Percentiles rank a stretch among this genome's conserved stretches.
These are phyloP conservation scores for Escovopsis weberi DNA, from an alignment of 2,329 filamentous ascomycete species.

Conservation along the genomic window DNA sequence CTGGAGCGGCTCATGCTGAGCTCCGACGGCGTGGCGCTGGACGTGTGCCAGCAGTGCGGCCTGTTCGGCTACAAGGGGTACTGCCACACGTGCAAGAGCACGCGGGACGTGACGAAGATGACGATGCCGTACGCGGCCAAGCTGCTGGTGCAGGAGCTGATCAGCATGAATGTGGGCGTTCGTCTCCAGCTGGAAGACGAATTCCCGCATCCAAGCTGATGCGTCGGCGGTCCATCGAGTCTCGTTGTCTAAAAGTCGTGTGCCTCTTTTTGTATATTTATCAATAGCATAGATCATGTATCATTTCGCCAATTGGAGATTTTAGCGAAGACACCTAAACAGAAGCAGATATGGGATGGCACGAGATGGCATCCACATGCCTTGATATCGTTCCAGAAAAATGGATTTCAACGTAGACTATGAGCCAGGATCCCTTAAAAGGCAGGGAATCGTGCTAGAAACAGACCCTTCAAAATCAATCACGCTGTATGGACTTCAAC, in stretches of 20 bases:
- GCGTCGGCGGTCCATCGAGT: too few species aligned
- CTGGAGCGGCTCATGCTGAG: slow-evolving; percentile 90
- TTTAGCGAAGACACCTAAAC: too few species aligned
- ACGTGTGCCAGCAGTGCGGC: slow-evolving; percentile 87
- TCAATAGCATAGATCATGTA: neutral
- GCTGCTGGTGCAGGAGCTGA: slow-evolving; percentile 84
- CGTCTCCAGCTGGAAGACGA: slow-evolving; percentile 83
- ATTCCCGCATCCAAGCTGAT: slow-evolving; percentile 53
- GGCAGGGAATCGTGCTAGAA: too few species aligned
- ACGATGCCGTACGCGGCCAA: slow-evolving; percentile 97
- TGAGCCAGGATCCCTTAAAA: too few species aligned
- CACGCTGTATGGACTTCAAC: slow-evolving; percentile 21
- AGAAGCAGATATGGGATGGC: too few species aligned
- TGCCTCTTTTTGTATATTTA: neutral
- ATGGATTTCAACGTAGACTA: too few species aligned
- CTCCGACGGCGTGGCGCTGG: slow-evolving; percentile 78
- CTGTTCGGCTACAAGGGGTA: slow-evolving; percentile 92
- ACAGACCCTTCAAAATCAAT: too few species aligned
- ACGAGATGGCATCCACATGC: too few species aligned
- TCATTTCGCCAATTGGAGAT: too few species aligned
- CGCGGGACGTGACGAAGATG: slow-evolving; percentile 75
- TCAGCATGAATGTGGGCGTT: slow-evolving; percentile 98
- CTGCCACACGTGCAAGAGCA: slow-evolving; percentile 85
- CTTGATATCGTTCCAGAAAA: too few species aligned
- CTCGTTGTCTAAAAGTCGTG: neutral